Percentiles rank a stretch among this genome's conserved stretches.
Conservation (phyloP, 2,329 filamentous ascomycete species). For the Apiospora malaysiana region DNA sequence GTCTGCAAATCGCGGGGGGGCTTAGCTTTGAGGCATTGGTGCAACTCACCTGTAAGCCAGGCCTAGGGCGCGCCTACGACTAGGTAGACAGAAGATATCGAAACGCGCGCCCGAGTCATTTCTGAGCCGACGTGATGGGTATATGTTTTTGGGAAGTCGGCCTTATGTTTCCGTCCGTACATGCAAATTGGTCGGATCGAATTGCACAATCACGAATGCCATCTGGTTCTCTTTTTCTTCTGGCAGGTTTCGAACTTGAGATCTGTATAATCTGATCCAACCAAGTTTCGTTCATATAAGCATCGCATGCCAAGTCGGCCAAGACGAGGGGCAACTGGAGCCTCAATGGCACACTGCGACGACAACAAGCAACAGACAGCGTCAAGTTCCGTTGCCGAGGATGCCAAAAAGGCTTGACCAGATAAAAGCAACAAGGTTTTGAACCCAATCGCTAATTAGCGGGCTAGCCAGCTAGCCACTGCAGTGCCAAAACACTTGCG, state of each 20-base stretch:
- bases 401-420: background rate
- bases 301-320: conserved; percentile 3
- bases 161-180: background rate
- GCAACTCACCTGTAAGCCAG: background rate
- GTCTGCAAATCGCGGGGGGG: background rate
- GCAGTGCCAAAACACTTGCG: background rate
- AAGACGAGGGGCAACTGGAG: background rate
- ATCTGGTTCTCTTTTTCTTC: background rate
- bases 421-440: background rate
- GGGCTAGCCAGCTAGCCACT: background rate
- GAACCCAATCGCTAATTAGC: background rate
- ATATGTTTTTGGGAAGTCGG: too few relatives aligned
- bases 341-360: background rate
- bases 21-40: background rate
- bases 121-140: background rate
- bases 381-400: conserved; percentile 2
- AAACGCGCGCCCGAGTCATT: background rate
- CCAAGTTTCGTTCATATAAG: background rate
- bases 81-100: background rate
- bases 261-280: background rate
- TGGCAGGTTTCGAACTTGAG: background rate
- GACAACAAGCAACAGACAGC: conserved; percentile 2
- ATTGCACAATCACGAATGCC: background rate
- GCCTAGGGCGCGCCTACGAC: background rate
- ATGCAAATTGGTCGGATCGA: background rate